Base-by-base conservation (phyloP, 78 protist species). In the Capsaspora owczarzaki region DNA sequence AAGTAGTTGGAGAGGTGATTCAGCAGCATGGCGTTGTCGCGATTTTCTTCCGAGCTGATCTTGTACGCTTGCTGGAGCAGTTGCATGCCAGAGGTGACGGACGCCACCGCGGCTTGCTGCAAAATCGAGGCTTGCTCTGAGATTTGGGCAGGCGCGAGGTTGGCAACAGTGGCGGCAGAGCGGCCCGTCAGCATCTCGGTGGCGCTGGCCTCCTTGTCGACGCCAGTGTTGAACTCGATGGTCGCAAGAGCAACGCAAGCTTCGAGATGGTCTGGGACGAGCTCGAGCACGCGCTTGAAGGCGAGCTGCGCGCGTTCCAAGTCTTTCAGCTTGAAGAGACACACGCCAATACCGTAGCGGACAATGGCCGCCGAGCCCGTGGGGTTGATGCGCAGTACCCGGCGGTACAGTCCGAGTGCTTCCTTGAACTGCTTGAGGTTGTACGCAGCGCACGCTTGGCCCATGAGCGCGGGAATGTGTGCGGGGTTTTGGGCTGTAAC, bases 1-100 rank as follows among this genome's bases (percentile, higher is more conserved):
- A 78, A 85, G 76, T 89, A 88, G 47, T 89, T 76, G 40, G 89
- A 82, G 40, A 89, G 66, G 60, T 86, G 88, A 53, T 82, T 69
- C 60, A 89, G 76, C 27, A 82, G 87, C 2, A 79, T 4, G 37
- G 90, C 51, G 78, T 89, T 53, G n/a, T n/a, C n/a, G n/a, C n/a
- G n/a, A n/a, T n/a, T n/a, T n/a, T n/a, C n/a, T 19, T 61, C 44
- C 31, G 82, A 80, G 71, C 79, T 82, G 14, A 79, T 25, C 80
- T 82, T 68, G 53, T 85, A 77, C 12, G 89, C 89, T 29, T 10
- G 4, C 29, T 10, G 44, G 25, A 66, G 79, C 25, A 8, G 0
- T 31, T 10, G 12, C 38, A 63, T 33, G n/a, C n/a, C n/a, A 10
- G 49, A 25, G 42, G 1, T 3, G 19, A 5, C 1, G 0, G 29